Percentiles rank a stretch among this genome's conserved stretches.
Evolutionary conservation across 1,284 basidiomycete species (phyloP).

Genomic region (Apiotrichum brassicae): DNA sequence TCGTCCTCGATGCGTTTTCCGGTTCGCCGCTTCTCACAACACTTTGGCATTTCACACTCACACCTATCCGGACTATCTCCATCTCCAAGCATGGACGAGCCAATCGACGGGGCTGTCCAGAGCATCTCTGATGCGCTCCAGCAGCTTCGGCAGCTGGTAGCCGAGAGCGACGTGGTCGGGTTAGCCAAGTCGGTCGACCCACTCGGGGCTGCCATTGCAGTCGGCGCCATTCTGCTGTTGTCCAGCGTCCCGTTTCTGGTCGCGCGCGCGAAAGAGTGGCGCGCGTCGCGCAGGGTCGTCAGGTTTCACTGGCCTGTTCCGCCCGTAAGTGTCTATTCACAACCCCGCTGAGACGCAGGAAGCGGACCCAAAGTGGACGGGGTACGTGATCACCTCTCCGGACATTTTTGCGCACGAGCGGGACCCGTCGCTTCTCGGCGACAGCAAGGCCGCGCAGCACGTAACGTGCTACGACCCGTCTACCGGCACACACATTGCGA

Average conservation of each 20-base stretch:
- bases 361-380: constrained; percentile 25
- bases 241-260: constrained; percentile 11
- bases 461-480: constrained; percentile 89
- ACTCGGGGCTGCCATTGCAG: too few species aligned
- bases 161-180: too few species aligned
- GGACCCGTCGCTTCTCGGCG: constrained; percentile 26
- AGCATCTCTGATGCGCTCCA: too few species aligned
- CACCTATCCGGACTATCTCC: too few species aligned
- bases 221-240: constrained; percentile 10
- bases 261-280: not conserved
- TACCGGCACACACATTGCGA: constrained; percentile 56
- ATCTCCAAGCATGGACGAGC: too few species aligned
- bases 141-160: too few species aligned
- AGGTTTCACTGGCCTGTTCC: constrained; percentile 57
- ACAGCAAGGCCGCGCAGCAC: constrained; percentile 53
- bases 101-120: too few species aligned
- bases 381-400: constrained; percentile 23
- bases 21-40: too few species aligned
- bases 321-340: constrained; percentile 50
- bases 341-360: constrained; percentile 11
- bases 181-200: too few species aligned
- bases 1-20: too few species aligned
- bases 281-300: constrained; percentile 51
- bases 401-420: constrained; percentile 27
- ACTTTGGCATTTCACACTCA: too few species aligned